phyloP scores from a whole-genome alignment of 768 basidiomycete genomes.

The Xerocomellus amylosporus region DNA sequence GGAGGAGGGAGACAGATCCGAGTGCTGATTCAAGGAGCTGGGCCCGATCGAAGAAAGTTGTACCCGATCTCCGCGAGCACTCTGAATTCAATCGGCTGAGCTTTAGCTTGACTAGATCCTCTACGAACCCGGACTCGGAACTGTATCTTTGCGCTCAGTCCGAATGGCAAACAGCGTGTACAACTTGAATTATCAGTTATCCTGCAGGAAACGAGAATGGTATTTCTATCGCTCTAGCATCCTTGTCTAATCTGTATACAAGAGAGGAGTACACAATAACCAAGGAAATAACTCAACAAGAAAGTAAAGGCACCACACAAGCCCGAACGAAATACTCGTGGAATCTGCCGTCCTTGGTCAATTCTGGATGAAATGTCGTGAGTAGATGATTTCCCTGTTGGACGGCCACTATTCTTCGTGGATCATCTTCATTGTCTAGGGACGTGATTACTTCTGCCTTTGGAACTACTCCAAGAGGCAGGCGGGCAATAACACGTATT shows the following conservation, averaged over 20 bases:
- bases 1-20: no score
- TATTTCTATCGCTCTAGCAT: not conserved
- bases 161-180: no score
- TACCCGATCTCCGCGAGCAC: no score
- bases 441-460: slow-evolving; percentile 34
- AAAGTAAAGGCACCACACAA: slow-evolving; percentile 51
- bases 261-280: not conserved
- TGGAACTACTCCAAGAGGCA: slow-evolving; percentile 54
- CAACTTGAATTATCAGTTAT: no score
- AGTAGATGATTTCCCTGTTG: slow-evolving; percentile 82
- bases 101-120: no score
- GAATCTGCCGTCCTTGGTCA: slow-evolving; percentile 82
- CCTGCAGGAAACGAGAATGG: not conserved
- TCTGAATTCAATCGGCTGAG: no score
- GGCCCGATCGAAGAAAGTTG: no score
- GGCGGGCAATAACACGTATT: slow-evolving; percentile 67
- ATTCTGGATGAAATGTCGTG: slow-evolving; percentile 93
- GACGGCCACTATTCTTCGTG: slow-evolving; percentile 74
- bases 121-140: no score
- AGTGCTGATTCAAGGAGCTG: no score
- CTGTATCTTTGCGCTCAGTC: no score
- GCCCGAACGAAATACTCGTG: slow-evolving; percentile 87
- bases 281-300: slow-evolving; percentile 1
- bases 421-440: slow-evolving; percentile 47
- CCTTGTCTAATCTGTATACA: not conserved